Base-by-base conservation (phyloP, 805 yeast species). In the Monosporozyma solicola region DNA sequence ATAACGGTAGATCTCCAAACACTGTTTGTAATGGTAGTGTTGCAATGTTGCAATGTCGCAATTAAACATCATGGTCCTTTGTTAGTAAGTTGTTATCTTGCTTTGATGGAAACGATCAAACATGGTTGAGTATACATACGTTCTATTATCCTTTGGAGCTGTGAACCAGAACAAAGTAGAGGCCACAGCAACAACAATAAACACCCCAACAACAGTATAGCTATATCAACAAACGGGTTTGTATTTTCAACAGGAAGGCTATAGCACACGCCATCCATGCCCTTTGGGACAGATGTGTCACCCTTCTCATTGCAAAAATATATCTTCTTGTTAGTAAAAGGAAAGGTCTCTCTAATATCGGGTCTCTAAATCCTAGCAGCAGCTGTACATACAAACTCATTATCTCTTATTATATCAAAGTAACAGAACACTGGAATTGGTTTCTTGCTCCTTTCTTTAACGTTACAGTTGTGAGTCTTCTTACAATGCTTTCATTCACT, bases 141-240 rank as follows among this genome's bases (percentile, higher is more conserved):
- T 82, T 70, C 77, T 80, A 67, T 89, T 86, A 61, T 84, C 79
- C 70, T 85, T 84, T 47, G 97, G 97, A 8, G 97, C 95, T 68
- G 82, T 75, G 51, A 77, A 72, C 97, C 97, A 91, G 55, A 90
- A 83, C 46, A 77, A 74, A n/a, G 79, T 75, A 13, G 89, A 80
- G 45, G 79, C 70, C 25, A 75, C 77, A 29, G 76, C 79, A 11
- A 84, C 84, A 53, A 80, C 72, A 27, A 83, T 62, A 56, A 89
- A 74, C 32, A 81, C 85, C 54, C 79, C 72, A 54, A 87, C 73
- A 58, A 88, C 92, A 50, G 86, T 79, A 78, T 84, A 86, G 51
- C 91, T 84, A 58, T 25, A 48, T 25, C 39, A 27, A 27, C 31
- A 31, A 41, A 32, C 22, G 35, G 29, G 16, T 35, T n/a, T 4